These are phyloP conservation scores for Pyracantha coccinea DNA, from an alignment of 331 rosid species.

Conservation along the genomic window DNA sequence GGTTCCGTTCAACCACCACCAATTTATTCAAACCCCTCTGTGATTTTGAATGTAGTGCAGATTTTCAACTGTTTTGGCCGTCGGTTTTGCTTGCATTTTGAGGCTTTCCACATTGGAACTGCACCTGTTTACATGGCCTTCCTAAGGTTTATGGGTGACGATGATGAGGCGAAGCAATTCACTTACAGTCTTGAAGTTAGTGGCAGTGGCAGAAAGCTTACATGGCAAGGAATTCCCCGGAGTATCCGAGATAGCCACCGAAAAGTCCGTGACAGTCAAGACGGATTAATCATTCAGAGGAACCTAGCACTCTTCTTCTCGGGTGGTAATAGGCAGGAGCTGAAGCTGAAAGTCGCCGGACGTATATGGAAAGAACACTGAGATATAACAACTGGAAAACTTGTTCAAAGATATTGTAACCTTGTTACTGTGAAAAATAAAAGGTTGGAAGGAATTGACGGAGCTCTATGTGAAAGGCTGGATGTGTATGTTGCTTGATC, in stretches of 20 bases:
- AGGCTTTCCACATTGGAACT: slow-evolving; percentile 44
- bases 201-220: slow-evolving; percentile 40
- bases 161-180: slow-evolving; percentile 46
- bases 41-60: slow-evolving; percentile 17
- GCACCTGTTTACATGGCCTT: slow-evolving; percentile 57
- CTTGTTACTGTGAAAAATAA: neutral
- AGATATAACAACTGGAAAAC: neutral
- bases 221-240: slow-evolving; percentile 50
- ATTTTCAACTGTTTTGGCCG: slow-evolving; percentile 49
- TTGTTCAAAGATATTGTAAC: neutral
- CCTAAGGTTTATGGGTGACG: slow-evolving; percentile 53
- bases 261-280: slow-evolving; percentile 48
- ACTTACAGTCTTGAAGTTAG: slow-evolving; percentile 46
- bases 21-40: neutral
- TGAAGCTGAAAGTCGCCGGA: slow-evolving; percentile 44
- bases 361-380: slow-evolving; percentile 45
- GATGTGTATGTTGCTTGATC: neutral
- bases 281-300: slow-evolving; percentile 46
- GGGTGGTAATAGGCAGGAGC: slow-evolving; percentile 34
- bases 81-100: slow-evolving; percentile 50
- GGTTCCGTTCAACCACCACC: neutral
- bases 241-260: slow-evolving; percentile 49
- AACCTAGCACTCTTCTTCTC: slow-evolving; percentile 46
- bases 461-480: neutral
- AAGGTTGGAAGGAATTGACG: slow-evolving; percentile 2